These are phyloP conservation scores for Mitragyna speciosa DNA, from an alignment of 257 asterid genomes.

Conservation along the genomic window DNA sequence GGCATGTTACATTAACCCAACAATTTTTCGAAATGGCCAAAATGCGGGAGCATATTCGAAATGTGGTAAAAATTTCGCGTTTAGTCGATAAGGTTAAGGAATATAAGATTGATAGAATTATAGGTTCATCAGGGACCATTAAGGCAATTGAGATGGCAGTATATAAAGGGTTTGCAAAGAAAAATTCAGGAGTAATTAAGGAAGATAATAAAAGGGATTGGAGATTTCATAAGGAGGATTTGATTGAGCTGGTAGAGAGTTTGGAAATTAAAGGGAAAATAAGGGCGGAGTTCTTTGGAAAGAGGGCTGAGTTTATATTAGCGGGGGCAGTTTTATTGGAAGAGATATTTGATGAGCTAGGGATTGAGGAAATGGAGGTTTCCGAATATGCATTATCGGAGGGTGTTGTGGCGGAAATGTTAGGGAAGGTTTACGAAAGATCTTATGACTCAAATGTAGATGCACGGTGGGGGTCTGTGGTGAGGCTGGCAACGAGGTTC, in stretches of 20 bases:
- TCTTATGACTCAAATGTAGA: slow-evolving; percentile 50
- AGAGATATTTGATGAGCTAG: slow-evolving; percentile 54
- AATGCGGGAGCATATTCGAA: slow-evolving; percentile 53
- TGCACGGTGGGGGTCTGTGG: slow-evolving; percentile 71
- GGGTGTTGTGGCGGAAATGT: slow-evolving; percentile 70
- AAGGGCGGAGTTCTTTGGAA: slow-evolving; percentile 44
- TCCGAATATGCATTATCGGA: slow-evolving; percentile 75
- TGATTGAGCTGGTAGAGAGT: slow-evolving; percentile 51
- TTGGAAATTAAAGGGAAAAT: slow-evolving; percentile 48
- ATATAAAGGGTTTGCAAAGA: slow-evolving; percentile 43
- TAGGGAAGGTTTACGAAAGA: slow-evolving; percentile 41
- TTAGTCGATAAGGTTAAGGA: slow-evolving; percentile 44
- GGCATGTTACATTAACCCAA: slow-evolving; percentile 65
- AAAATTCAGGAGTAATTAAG: slow-evolving; percentile 34
- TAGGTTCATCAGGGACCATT: slow-evolving; percentile 80
- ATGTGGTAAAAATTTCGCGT: slow-evolving; percentile 39
- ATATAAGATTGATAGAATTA: slow-evolving; percentile 48
- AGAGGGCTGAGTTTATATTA: slow-evolving; percentile 56
- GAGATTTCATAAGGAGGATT: slow-evolving; percentile 57
- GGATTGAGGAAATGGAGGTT: slow-evolving; percentile 66
- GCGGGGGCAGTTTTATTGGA: slow-evolving; percentile 68
- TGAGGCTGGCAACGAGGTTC: slow-evolving; percentile 53
- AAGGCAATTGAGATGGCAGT: slow-evolving; percentile 68
- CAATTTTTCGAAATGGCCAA: slow-evolving; percentile 31
- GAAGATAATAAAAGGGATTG: slow-evolving; percentile 55